Conservation (phyloP, 192 early-diverging fungal genomes). For the Coemansia sp. region DNA sequence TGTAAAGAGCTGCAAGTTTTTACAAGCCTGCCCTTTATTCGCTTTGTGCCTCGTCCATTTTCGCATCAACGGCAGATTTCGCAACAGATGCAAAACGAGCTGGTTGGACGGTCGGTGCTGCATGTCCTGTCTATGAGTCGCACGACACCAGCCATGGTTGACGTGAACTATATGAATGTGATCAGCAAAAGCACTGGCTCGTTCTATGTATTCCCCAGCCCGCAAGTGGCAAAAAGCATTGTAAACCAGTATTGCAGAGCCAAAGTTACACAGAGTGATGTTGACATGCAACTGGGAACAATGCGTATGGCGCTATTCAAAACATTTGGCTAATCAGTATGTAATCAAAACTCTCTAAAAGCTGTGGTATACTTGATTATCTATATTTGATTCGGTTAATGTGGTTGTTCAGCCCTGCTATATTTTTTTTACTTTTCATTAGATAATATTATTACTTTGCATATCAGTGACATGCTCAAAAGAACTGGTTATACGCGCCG, state of each 20-base stretch:
- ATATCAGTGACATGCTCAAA: too few species aligned
- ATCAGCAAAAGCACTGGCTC: neutral
- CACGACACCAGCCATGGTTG: neutral
- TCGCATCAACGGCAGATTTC: neutral
- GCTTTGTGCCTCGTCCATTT: slow-evolving; percentile 16
- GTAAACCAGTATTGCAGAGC: slow-evolving; percentile 1
- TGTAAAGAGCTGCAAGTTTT: neutral
- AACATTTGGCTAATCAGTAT: neutral
- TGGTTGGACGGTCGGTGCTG: neutral
- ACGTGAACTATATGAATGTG: slow-evolving; percentile 13
- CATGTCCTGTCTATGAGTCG: neutral
- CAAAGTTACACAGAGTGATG: neutral
- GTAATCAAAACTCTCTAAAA: too few species aligned
- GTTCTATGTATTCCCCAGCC: slow-evolving; percentile 12
- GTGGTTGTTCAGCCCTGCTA: too few species aligned
- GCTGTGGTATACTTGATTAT: too few species aligned
- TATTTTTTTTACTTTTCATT: too few species aligned
- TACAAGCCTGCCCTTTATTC: neutral
- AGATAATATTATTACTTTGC: too few species aligned
- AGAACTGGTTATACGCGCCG: too few species aligned
- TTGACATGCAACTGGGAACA: neutral
- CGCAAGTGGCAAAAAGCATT: slow-evolving; percentile 12
- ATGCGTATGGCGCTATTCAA: slow-evolving; percentile 1
- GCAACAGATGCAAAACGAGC: neutral
- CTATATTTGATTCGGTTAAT: too few species aligned